Percentiles rank a stretch among this genome's conserved stretches.
Conservation (phyloP, 2,329 filamentous ascomycete species). For the Fusarium veterinarium region DNA sequence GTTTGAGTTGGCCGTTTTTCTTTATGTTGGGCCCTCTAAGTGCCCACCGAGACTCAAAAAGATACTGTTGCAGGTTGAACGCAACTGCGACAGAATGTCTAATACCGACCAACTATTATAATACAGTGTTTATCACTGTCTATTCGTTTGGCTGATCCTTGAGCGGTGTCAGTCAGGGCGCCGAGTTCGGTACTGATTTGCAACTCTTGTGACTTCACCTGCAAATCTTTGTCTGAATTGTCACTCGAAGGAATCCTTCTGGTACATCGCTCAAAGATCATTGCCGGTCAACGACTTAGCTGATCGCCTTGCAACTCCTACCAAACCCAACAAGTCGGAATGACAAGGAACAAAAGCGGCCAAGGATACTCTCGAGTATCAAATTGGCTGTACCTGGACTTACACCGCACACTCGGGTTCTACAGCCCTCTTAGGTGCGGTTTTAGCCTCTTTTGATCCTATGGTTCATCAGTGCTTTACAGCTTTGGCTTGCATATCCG, state of each 20-base stretch:
- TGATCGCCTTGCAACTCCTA: conserved; percentile 15
- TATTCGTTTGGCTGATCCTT: conserved; percentile 2
- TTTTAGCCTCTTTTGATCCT: background rate
- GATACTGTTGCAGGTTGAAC: conserved; percentile 28
- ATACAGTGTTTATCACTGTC: conserved; percentile 32
- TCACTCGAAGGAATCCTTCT: conserved; percentile 22
- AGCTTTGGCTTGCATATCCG: conserved; percentile 21
- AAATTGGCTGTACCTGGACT: conserved; percentile 12
- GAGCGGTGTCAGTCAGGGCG: conserved; percentile 34
- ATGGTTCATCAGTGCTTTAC: conserved; percentile 11
- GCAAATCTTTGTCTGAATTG: conserved; percentile 32
- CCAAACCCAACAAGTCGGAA: conserved; percentile 17
- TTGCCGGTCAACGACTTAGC: conserved; percentile 13
- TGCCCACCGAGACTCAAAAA: conserved; percentile 13
- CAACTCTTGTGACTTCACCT: conserved; percentile 17
- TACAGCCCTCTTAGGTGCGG: background rate
- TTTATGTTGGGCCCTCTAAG: conserved; percentile 22
- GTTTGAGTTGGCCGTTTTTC: conserved; percentile 5
- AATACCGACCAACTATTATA: conserved; percentile 1
- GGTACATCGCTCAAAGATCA: conserved; percentile 9
- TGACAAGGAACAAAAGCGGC: conserved; percentile 3
- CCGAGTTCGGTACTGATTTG: conserved; percentile 36
- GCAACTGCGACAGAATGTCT: conserved; percentile 22
- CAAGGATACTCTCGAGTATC: conserved; percentile 11
- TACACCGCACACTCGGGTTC: conserved; percentile 21